phyloP scores from a whole-genome alignment of 176 grass and related monocot genomes.

The Oryza officinalis region DNA sequence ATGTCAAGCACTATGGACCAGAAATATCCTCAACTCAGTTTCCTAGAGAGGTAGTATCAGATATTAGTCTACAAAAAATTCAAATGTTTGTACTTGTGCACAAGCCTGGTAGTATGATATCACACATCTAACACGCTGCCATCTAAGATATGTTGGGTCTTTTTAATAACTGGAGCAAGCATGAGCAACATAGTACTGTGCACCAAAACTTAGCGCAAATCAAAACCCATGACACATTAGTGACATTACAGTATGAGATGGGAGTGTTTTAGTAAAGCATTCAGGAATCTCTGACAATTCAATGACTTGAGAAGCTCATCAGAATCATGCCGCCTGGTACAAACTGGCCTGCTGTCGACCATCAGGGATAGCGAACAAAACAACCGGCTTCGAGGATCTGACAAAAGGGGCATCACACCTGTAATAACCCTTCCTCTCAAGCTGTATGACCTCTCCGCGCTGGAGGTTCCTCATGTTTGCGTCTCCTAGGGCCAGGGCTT shows the following conservation, averaged over 20 bases:
- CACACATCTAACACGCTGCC: background rate
- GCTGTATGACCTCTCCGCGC: conserved; percentile 68
- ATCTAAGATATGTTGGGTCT: background rate
- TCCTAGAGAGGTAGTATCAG: background rate
- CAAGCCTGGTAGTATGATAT: background rate
- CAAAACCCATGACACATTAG: background rate
- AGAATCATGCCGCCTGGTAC: conserved; percentile 21
- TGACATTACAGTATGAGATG: background rate
- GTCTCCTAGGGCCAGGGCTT: conserved; percentile 69
- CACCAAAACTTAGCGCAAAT: background rate
- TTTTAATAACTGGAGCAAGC: background rate
- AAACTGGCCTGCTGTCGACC: conserved; percentile 60
- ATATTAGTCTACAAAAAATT: background rate
- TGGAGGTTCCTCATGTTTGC: conserved; percentile 75
- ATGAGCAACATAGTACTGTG: background rate
- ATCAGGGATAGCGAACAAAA: conserved; percentile 85
- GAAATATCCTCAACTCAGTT: background rate
- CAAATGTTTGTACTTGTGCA: background rate
- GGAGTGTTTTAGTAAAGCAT: background rate
- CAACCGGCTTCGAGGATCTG: conserved; percentile 61
- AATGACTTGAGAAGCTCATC: background rate
- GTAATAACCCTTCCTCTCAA: conserved; percentile 88
- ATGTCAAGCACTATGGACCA: background rate
- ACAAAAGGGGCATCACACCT: conserved; percentile 72
- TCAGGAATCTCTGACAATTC: background rate